Conservation (phyloP, 306 rosid genomes). For the Cucurbita pepo region DNA sequence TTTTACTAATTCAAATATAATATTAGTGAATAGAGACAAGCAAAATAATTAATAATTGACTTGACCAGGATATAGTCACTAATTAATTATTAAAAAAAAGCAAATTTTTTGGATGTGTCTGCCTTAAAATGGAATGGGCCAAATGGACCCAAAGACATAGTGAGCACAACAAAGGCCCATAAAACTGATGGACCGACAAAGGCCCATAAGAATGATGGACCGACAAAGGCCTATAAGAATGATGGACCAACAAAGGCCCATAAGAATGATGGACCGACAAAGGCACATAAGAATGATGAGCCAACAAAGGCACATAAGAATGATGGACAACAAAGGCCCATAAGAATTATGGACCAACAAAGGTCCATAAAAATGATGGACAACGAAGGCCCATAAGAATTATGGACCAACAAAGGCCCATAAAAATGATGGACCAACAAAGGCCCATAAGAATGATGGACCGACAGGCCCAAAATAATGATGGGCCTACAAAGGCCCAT, state of each 20-base stretch:
- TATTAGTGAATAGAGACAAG: too few relatives aligned
- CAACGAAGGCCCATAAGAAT: slow-evolving; percentile 10
- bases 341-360: neutral
- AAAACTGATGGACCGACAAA: neutral
- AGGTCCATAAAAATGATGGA: too few relatives aligned
- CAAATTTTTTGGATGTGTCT: too few relatives aligned
- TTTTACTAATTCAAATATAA: too few relatives aligned
- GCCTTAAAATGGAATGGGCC: slow-evolving; percentile 11
- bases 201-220: slow-evolving; percentile 7
- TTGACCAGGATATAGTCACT: too few relatives aligned
- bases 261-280: neutral
- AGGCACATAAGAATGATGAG: too few relatives aligned
- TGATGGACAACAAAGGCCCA: slow-evolving; percentile 8
- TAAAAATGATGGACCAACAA: neutral
- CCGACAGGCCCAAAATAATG: neutral
- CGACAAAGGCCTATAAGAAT: slow-evolving; percentile 11
- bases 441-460: neutral
- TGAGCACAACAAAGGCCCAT: neutral
- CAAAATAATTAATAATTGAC: too few relatives aligned
- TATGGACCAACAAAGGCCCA: slow-evolving; percentile 11
- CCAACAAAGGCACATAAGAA: slow-evolving; percentile 9
- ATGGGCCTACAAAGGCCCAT: slow-evolving; percentile 8
- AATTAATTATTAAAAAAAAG: too few relatives aligned
- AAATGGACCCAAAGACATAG: slow-evolving; percentile 15
- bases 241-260: too few relatives aligned